Evolutionary conservation across 2,329 filamentous ascomycete genomes (phyloP), one percentile per base, ranked within the genome.

Genomic region (Neopestalotiopsis rosae): DNA sequence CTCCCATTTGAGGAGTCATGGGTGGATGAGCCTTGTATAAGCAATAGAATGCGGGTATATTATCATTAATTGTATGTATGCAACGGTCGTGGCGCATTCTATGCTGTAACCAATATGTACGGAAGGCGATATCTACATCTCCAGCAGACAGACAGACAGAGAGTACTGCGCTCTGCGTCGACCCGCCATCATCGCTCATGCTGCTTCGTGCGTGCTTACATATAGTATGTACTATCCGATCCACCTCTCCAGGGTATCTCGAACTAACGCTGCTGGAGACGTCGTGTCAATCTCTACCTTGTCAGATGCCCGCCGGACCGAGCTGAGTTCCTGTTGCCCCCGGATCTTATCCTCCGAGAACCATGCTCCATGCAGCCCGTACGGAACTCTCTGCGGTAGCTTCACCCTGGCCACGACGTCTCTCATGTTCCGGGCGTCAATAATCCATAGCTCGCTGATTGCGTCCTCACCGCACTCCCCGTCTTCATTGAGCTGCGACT

Each of bases 321-420:
- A 68, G 17, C 71, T 69, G n/a, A 74, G 68, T 9, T 73, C 72
- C 34, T 82, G 79, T 74, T 91, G 89, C 1, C 76, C 76, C 7
- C 74, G 71, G 28, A 91, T 84, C 69, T 89, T 82, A 3, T 84
- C 80, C 68, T 87, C 84, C 0, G 81, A 79, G 67, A 91, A 90
- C 88, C 89, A 92, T 6, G 81, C 83, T 4, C 89, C 89, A 75
- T 92, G 91, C 63, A 93, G 78, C 0, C 91, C 91, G 73, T 93
- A 93, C 0, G 91, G 90, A 0, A 93, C 90, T 13, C 91, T 79
- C 72, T 92, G 90, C 2, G 90, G 90, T 42, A 94, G 79, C 24
- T 79, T 78, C 3, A 93, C 83, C 69, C 82, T 85, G 5, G 86
- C 88, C 3, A 91, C 83, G 0, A 93, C 81, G 3, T 88, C 82